Conservation (phyloP, 257 asterid species). For the Scutellaria galericulata region DNA sequence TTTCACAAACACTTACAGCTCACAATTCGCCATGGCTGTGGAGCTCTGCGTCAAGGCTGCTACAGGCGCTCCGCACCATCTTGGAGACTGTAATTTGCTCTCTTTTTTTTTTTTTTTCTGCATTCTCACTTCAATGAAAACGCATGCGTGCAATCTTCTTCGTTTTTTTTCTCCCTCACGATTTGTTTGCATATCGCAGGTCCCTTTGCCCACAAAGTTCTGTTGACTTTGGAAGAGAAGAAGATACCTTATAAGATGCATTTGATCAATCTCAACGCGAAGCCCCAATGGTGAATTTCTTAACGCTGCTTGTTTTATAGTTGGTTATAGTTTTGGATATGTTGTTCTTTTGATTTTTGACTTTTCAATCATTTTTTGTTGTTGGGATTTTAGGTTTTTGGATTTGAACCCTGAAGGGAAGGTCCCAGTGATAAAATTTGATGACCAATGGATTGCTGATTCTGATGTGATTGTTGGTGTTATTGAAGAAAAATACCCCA, state of each 20-base stretch:
- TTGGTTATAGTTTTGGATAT: not conserved
- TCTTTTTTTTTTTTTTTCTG: not conserved
- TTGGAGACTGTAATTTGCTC: slow-evolving; percentile 67
- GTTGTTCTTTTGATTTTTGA: not conserved
- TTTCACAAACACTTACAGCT: not conserved
- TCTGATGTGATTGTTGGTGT: slow-evolving; percentile 80
- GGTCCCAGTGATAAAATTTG: slow-evolving; percentile 74
- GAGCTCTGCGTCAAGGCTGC: slow-evolving; percentile 79
- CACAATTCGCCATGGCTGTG: slow-evolving; percentile 52
- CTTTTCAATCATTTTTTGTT: not conserved
- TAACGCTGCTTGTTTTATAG: not conserved
- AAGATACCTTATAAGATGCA: slow-evolving; percentile 54
- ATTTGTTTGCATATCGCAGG: slow-evolving; percentile 44
- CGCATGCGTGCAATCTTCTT: not conserved
- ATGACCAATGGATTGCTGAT: slow-evolving; percentile 74
- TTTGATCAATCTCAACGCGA: slow-evolving; percentile 56
- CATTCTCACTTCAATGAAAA: not conserved
- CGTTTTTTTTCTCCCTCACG: not conserved
- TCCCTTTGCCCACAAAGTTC: slow-evolving; percentile 72
- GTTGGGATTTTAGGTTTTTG: slow-evolving; percentile 59
- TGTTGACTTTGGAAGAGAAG: slow-evolving; percentile 74
- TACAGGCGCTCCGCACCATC: slow-evolving; percentile 59
- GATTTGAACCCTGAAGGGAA: slow-evolving; percentile 76
- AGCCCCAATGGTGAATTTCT: slow-evolving; percentile 63
- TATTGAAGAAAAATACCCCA: slow-evolving; percentile 79